Evolutionary conservation across 352 stramenopile species (phyloP), one percentile per base, ranked within the genome.

Genomic region (Pythium folliculosum): DNA sequence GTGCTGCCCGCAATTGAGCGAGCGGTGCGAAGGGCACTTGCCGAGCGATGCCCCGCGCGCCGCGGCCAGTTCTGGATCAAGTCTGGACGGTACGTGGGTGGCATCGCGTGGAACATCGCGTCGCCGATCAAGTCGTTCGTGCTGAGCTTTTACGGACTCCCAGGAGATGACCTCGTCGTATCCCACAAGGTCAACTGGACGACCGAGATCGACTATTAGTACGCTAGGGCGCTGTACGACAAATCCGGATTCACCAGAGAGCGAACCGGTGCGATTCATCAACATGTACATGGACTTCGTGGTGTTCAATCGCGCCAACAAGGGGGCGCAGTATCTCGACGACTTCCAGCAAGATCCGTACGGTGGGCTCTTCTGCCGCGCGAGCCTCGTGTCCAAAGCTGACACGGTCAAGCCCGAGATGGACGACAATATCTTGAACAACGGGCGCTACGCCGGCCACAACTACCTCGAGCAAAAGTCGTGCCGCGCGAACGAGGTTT

Each of bases 221-320:
- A 67, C 30, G 65, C 65, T 5, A 35, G 21, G 9, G 58, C 49
- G 13, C 25, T 71, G 30, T 71, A 71, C 50, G 58, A 71, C 32
- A 45, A 38, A 22, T 66, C 65, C 0, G 57, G 58, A 0, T 27
- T 71, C 58, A 63, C 40, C 50, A 7, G 23, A 43, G 22, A 23
- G 35, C 30, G 43, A 67, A 30, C 58, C 65, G 35, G 59, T 71
- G 4, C 65, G 65, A n/a, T 71, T 71, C 58, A 67, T 71, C 30
- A 71, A 71, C 57, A 71, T 71, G 50, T 71, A 66, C 52, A 14
- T 40, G 32, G 65, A 71, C 32, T 71, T 71, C 63, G 57, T 71
- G 38, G 52, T 71, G 10, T 71, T 71, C 19, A 66, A 67, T 44
- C 57, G 58, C 10, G 58, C 65, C 0, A 57, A 23, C 22, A 63